Evolutionary conservation across 345 rosid genomes (phyloP).

Genomic region (Trapa bicornis): DNA sequence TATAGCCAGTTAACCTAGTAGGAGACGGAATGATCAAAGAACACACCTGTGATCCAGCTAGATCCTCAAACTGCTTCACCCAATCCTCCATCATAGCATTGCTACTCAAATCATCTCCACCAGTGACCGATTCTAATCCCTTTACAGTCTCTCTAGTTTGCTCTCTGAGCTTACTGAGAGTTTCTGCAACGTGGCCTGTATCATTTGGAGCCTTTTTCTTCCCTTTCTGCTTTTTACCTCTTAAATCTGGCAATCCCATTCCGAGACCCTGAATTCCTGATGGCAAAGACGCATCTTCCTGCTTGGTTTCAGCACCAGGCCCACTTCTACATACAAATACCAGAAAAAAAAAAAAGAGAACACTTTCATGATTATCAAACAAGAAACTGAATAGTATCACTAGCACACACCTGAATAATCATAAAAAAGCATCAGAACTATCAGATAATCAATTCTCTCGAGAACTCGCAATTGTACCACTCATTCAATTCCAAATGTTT

Average conservation of each 20-base stretch:
- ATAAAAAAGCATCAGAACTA: background rate
- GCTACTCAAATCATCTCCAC: slow-evolving; percentile 30
- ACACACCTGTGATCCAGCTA: slow-evolving; percentile 67
- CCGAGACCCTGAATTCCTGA: slow-evolving; percentile 77
- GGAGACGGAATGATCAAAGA: background rate
- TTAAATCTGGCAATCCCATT: slow-evolving; percentile 86
- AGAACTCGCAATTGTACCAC: background rate
- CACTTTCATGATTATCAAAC: background rate
- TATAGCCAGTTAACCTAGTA: background rate
- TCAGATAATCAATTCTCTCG: background rate
- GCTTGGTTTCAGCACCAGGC: slow-evolving; percentile 25
- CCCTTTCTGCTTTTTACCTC: slow-evolving; percentile 60
- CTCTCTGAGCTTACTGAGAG: slow-evolving; percentile 74
- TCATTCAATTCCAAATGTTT: background rate
- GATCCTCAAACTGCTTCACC: slow-evolving; percentile 95
- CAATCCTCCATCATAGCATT: slow-evolving; percentile 86
- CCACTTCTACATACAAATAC: slow-evolving; percentile 27
- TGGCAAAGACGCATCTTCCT: slow-evolving; percentile 33
- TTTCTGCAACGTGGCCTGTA: slow-evolving; percentile 55
- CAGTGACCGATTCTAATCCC: slow-evolving; percentile 63
- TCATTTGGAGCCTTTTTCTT: slow-evolving; percentile 54
- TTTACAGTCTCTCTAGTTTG: slow-evolving; percentile 79
- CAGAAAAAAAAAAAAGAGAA: background rate
- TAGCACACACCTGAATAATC: background rate
- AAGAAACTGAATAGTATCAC: background rate